Evolutionary conservation across 257 asterid genomes (phyloP), one percentile per base, ranked within the genome.

Genomic region (Avicennia marina): DNA sequence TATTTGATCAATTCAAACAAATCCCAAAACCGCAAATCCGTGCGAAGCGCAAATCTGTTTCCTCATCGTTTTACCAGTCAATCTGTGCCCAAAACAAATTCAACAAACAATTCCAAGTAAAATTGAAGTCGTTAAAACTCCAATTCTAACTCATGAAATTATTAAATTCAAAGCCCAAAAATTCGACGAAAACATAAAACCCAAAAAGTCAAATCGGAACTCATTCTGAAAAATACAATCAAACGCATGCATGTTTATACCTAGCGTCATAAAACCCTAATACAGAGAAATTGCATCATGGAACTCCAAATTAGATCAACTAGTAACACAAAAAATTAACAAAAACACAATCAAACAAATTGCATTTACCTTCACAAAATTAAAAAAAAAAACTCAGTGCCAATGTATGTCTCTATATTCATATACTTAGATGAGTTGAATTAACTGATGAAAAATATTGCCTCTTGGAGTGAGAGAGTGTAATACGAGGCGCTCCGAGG

Each of bases 211-310:
- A 33, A 56, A 25, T 60, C 55, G 56, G 53, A 36, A 44, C 40
- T 11, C 58, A 41, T 48, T 34, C 41, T 3, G n/a, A 55, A 43
- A 38, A 21, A 45, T 10, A 44, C 9, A 59, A 60, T 55, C 58
- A 61, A 65, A 69, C 20, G 63, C 62, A 21, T 69, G 67, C 75
- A 66, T 53, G 71, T 21, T 33, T 56, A 41, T 50, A 58, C 44
- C 65, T 43, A 56, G 42, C 43, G 20, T 33, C 49, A 10, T 31
- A 53, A 75, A 66, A 63, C 81, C 74, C 66, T 53, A 66, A 62
- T 62, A 58, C 50, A 3, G 55, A 34, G 2, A 15, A 6, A 34
- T 27, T 39, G 22, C 33, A 64, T 11, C 22, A 22, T 21, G n/a
- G 42, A 46, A 38, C 68, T 34, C 51, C 56, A 31, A 63, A 68